phyloP scores from a whole-genome alignment of 2,329 filamentous ascomycete species.

The Penicillium frequentans region DNA sequence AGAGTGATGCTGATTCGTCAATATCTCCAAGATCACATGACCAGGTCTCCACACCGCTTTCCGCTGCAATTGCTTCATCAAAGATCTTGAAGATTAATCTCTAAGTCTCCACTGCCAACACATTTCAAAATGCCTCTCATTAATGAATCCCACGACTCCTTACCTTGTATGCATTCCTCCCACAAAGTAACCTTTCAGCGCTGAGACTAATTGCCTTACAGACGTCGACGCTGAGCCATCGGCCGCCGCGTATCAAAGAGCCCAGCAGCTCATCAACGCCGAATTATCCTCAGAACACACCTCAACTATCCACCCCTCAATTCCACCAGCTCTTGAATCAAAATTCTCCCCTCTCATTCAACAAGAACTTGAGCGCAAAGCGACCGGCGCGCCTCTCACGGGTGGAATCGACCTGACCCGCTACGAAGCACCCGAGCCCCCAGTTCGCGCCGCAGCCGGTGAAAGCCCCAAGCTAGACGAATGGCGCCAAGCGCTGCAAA shows the following conservation, averaged over 20 bases:
- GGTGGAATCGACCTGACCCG: constrained; percentile 72
- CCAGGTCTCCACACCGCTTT: neutral
- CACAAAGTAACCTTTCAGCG: constrained; percentile 5
- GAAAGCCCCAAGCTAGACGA: constrained; percentile 38
- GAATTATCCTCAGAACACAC: constrained; percentile 59
- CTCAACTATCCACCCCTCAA: constrained; percentile 57
- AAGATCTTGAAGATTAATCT: neutral
- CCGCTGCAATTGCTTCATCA: neutral
- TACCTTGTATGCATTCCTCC: constrained; percentile 67
- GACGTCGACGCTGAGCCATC: constrained; percentile 80
- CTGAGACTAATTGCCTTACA: constrained; percentile 39
- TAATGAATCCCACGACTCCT: constrained; percentile 71
- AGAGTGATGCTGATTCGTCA: neutral
- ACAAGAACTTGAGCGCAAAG: constrained; percentile 68
- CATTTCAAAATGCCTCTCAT: constrained; percentile 62
- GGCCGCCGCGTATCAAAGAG: constrained; percentile 59
- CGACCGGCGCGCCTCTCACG: constrained; percentile 57
- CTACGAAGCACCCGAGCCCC: constrained; percentile 74
- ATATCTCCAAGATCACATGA: neutral
- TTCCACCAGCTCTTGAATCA: constrained; percentile 54
- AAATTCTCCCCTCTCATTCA: constrained; percentile 66
- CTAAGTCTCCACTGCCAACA: neutral
- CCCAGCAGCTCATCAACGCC: constrained; percentile 66
- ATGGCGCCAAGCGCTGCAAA: constrained; percentile 53
- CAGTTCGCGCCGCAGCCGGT: constrained; percentile 41